Base-by-base conservation (phyloP, 805 yeast genomes). In the Teunomyces atbi region DNA sequence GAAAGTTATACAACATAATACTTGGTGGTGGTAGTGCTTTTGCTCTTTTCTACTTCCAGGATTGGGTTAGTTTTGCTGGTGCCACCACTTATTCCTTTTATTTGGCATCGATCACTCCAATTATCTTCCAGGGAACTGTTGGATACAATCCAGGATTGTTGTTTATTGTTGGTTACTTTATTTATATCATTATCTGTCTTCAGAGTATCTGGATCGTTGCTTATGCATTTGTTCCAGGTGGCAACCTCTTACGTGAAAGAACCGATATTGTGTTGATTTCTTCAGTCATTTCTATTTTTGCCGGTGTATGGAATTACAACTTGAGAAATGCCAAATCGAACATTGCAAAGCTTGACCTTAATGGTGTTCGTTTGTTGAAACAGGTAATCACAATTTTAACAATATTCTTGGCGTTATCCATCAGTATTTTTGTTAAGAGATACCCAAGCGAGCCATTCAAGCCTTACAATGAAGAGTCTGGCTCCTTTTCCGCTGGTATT, bases 141-240 rank as follows among this genome's bases (percentile, higher is more conserved):
- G 74, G 78, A 12, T 77, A 78, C 61, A 68, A 77, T 48, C 81
- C 87, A 20, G 83, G 84, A 2, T 55, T 76, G 18, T 63, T 81
- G 1, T 81, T 83, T 56, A 65, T 73, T 3, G 47, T 77, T 2
- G 76, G 79, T 0, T 78, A 79, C 46, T 58, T 82, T 5, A 53
- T 79, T 38, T 68, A 77, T 51, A 71, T 83, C 43, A 41, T 85
- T 3, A 61, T 88, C 30, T 74, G 84, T 20, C 73, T 94, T 50
- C 95, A 86, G 4, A 92, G 90, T 64, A 96, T 92, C 42, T 92
- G 98, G 98, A 84, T 86, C 36, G 98, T 94, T 39, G 99, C 99
- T 0, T 94, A 94, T 65, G 98, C 99, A 0, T 94, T 94, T 69
- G 99, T 94, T 40, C 99, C 99, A 8, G 91, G 89, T 49, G 99